A percentile compares a stretch with the other conserved stretches of the same genome.
phyloP scores from a whole-genome alignment of 2,329 filamentous ascomycete genomes.

The Verticillium dahliae region DNA sequence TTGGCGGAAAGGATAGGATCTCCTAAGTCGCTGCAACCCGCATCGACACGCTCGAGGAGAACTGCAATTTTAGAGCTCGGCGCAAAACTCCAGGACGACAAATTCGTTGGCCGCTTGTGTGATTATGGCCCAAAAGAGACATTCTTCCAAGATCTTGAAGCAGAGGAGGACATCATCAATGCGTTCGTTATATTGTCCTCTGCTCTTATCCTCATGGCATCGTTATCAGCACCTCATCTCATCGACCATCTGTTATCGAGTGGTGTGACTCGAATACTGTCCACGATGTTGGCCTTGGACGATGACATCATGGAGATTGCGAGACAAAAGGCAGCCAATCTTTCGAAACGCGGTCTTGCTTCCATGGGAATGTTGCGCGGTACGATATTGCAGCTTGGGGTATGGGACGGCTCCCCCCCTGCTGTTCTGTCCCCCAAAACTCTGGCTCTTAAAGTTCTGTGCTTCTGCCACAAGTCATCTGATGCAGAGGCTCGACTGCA shows the following conservation, averaged over 20 bases:
- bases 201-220: constrained; percentile 55
- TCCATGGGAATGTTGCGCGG: constrained; percentile 49
- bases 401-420: constrained; percentile 54
- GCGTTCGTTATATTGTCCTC: constrained; percentile 59
- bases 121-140: constrained; percentile 66
- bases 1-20: constrained; percentile 53
- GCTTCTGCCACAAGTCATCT: not conserved
- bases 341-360: constrained; percentile 58
- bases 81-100: constrained; percentile 52
- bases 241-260: constrained; percentile 50
- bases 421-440: constrained; percentile 53
- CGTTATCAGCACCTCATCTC: constrained; percentile 53
- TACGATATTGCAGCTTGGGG: constrained; percentile 40
- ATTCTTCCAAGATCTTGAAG: constrained; percentile 56
- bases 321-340: constrained; percentile 59
- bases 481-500: constrained; percentile 4
- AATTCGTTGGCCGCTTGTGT: constrained; percentile 63
- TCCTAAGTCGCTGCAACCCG: constrained; percentile 36
- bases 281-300: constrained; percentile 43
- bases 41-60: constrained; percentile 45
- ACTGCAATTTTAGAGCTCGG: constrained; percentile 54
- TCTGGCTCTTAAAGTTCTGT: constrained; percentile 55
- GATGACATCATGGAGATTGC: constrained; percentile 55
- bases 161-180: constrained; percentile 53
- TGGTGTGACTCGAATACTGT: constrained; percentile 48